Percentiles rank a stretch among this genome's conserved stretches.
phyloP scores from a whole-genome alignment of 1,284 basidiomycete genomes.

The Wallemia hederae region DNA sequence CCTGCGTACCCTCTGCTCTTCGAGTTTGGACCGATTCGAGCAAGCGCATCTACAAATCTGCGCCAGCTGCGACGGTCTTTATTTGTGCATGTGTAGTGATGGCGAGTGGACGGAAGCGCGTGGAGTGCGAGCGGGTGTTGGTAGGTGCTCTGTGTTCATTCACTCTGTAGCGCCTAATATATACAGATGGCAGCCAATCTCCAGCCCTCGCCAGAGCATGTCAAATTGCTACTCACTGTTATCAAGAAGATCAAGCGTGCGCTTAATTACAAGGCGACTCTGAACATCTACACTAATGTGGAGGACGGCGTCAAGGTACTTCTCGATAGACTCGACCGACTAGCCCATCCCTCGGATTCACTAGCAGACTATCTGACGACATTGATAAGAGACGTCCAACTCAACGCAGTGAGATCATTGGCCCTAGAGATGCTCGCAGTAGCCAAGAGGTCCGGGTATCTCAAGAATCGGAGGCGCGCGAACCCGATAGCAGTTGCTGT shows the following conservation, averaged over 20 bases:
- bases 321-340: not conserved
- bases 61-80: not conserved
- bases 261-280: not conserved
- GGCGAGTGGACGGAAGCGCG: not conserved
- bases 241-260: not conserved
- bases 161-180: too few relatives aligned
- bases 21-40: not conserved
- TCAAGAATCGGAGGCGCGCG: not conserved
- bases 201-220: not conserved
- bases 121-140: not conserved
- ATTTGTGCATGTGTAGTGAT: not conserved
- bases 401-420: not conserved
- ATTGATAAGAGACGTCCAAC: not conserved
- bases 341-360: not conserved
- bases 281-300: not conserved
- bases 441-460: not conserved
- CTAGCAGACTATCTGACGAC: not conserved
- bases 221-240: not conserved
- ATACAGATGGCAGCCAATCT: not conserved
- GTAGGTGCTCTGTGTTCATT: too few relatives aligned
- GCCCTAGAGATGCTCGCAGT: not conserved
- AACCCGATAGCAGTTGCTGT: not conserved
- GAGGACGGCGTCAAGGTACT: not conserved
- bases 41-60: not conserved
- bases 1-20: not conserved